Evolutionary conservation across 2,329 filamentous ascomycete species (phyloP).

Genomic region (Aspergillus spinulosporus): DNA sequence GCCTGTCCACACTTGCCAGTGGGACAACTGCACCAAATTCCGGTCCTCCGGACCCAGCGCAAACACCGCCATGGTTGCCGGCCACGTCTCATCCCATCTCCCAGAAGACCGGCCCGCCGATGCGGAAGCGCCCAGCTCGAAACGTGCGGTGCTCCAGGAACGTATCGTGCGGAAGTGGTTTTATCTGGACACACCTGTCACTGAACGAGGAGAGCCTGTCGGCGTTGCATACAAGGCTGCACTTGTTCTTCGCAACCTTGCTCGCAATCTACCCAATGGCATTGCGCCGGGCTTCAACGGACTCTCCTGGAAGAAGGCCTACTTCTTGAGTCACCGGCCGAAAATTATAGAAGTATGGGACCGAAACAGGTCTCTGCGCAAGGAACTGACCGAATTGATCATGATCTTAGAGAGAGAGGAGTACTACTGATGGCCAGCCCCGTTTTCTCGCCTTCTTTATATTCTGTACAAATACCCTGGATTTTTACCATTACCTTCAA

Average conservation of each 20-base stretch:
- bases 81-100: conserved; percentile 44
- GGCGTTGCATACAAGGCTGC: conserved; percentile 51
- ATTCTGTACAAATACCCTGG: conserved; percentile 25
- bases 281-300: conserved; percentile 30
- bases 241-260: conserved; percentile 50
- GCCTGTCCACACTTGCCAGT: conserved; percentile 39
- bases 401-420: conserved; percentile 44
- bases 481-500: conserved; percentile 14
- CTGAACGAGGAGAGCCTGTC: conserved; percentile 45
- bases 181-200: conserved; percentile 44
- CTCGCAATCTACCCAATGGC: conserved; percentile 42
- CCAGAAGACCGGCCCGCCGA: conserved; percentile 37
- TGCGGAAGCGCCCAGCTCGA: conserved; percentile 36
- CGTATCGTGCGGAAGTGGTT: conserved; percentile 43
- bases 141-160: conserved; percentile 41
- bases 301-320: conserved; percentile 42
- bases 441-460: not conserved
- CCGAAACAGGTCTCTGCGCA: conserved; percentile 43
- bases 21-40: conserved; percentile 42
- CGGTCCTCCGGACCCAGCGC: conserved; percentile 34
- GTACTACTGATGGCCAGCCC: conserved; percentile 30
- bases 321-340: conserved; percentile 41
- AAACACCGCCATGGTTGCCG: conserved; percentile 40
- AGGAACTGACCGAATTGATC: conserved; percentile 45
- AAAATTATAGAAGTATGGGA: conserved; percentile 43